Evolutionary conservation across 2,329 filamentous ascomycete species (phyloP).

Genomic region (Dothideomycetidae sp.): DNA sequence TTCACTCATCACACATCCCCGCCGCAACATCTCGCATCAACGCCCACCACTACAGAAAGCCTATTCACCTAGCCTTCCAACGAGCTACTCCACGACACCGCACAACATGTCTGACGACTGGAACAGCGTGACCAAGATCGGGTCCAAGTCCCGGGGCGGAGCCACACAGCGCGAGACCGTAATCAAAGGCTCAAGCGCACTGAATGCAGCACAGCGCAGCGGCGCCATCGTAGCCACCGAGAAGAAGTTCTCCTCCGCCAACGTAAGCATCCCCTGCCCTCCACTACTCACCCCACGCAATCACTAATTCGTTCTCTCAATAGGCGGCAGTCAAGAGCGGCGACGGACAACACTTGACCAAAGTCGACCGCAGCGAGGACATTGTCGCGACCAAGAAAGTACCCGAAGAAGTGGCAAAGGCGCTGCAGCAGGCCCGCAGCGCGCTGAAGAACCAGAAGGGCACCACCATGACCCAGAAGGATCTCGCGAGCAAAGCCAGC

Average conservation of each 20-base stretch:
- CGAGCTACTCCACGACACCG: too few relatives aligned
- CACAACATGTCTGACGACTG: too few relatives aligned
- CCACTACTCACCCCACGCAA: background rate
- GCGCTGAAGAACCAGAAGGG: conserved; percentile 66
- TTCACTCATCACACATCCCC: background rate
- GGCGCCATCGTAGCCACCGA: conserved; percentile 69
- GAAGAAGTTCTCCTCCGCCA: conserved; percentile 76
- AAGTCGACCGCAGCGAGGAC: conserved; percentile 93
- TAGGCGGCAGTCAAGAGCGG: conserved; percentile 21
- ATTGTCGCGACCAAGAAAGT: conserved; percentile 95
- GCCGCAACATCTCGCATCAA: background rate
- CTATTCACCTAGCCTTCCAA: too few relatives aligned
- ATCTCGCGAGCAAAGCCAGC: conserved; percentile 75
- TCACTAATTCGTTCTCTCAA: conserved; percentile 24
- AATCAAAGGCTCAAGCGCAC: conserved; percentile 63
- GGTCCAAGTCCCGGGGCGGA: conserved; percentile 63
- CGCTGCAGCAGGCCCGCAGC: conserved; percentile 66
- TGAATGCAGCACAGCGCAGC: conserved; percentile 79
- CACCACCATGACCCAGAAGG: conserved; percentile 72
- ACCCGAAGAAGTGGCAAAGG: conserved; percentile 64
- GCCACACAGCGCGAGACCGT: conserved; percentile 65
- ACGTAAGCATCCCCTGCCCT: conserved; percentile 45
- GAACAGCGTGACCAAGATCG: conserved; percentile 85
- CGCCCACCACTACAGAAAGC: background rate
- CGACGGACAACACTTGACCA: conserved; percentile 91